phyloP scores from a whole-genome alignment of 257 asterid genomes.

The Solanum clarkiae region DNA sequence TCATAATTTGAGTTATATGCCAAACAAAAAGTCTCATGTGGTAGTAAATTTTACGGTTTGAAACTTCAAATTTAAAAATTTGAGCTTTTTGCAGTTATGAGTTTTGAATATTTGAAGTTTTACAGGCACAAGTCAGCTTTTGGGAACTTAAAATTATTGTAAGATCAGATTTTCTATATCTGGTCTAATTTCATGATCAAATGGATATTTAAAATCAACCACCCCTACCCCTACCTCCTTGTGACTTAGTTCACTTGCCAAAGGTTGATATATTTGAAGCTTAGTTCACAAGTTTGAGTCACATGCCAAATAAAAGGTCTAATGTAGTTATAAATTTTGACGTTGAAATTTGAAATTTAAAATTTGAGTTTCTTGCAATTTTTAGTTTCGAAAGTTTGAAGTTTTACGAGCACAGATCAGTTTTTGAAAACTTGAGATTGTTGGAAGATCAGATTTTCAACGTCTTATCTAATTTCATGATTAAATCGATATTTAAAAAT shows the following conservation, averaged over 20 bases:
- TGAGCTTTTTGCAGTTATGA: too few species aligned
- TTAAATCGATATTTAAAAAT: not conserved
- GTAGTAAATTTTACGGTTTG: not conserved
- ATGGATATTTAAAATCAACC: not conserved
- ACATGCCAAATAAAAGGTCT: not conserved
- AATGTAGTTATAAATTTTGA: not conserved
- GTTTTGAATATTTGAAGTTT: too few species aligned
- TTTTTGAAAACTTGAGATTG: too few species aligned
- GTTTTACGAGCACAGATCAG: too few species aligned
- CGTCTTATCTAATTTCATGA: not conserved
- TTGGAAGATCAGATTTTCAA: too few species aligned
- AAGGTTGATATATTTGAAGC: not conserved
- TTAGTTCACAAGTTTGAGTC: not conserved
- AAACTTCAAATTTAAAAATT: not conserved
- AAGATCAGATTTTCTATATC: too few species aligned
- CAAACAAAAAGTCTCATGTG: too few species aligned
- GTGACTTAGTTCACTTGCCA: not conserved
- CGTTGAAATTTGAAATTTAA: not conserved
- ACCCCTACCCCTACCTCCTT: not conserved
- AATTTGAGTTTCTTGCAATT: too few species aligned
- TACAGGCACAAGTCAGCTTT: too few species aligned
- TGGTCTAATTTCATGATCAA: not conserved
- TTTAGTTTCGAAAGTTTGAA: too few species aligned
- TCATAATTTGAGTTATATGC: not conserved
- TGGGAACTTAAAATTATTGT: too few species aligned